A percentile compares a stretch with the other conserved stretches of the same genome.
Conservation (phyloP, 352 stramenopile genomes). For the Globisporangium alternatum region DNA sequence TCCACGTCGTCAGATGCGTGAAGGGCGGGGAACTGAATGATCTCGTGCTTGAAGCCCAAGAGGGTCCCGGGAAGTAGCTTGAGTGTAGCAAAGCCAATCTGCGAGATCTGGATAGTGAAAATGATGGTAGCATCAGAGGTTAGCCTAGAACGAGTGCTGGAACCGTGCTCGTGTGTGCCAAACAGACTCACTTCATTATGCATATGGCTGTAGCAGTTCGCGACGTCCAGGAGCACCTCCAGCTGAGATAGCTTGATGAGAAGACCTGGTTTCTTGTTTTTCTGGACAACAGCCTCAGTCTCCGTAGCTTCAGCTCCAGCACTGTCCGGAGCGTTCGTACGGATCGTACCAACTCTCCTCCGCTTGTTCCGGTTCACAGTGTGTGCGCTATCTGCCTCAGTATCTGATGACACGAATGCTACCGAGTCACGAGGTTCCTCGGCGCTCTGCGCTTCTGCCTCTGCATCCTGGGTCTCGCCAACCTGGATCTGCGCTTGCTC, state of each 20-base stretch:
- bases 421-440: background rate
- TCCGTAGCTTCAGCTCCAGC: background rate
- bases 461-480: background rate
- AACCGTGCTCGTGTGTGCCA: background rate
- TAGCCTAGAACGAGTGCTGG: background rate
- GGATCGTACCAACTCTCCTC: background rate
- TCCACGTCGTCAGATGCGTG: background rate
- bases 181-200: background rate
- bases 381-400: background rate
- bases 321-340: background rate
- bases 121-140: background rate
- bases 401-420: background rate
- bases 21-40: background rate
- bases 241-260: background rate
- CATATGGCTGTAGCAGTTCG: background rate
- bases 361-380: background rate
- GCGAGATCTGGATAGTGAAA: background rate
- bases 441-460: background rate
- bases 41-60: slow-evolving; percentile 2
- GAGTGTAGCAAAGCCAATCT: background rate
- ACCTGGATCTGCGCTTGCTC: background rate
- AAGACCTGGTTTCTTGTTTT: background rate
- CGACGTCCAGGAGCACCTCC: background rate
- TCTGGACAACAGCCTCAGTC: background rate
- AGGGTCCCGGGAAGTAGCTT: background rate